A percentile compares a stretch with the other conserved stretches of the same genome.
These are phyloP conservation scores for Cucurbita pepo DNA, from an alignment of 306 rosid species.

Conservation along the genomic window DNA sequence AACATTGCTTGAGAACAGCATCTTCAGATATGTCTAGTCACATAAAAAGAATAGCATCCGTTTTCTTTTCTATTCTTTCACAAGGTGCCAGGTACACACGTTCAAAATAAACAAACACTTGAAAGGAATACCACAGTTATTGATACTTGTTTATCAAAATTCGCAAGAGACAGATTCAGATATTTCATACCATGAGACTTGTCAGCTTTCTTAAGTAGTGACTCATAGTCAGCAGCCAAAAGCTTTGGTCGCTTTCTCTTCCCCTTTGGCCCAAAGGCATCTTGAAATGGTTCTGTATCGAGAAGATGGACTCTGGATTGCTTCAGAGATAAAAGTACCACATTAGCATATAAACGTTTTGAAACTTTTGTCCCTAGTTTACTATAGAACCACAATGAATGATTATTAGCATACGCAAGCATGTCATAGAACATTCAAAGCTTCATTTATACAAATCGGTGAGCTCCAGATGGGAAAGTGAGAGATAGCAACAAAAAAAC, in stretches of 20 bases:
- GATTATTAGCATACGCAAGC: neutral
- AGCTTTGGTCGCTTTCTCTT: conserved; percentile 77
- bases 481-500: neutral
- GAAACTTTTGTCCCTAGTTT: neutral
- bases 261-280: conserved; percentile 79
- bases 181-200: conserved; percentile 56
- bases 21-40: neutral
- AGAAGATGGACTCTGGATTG: conserved; percentile 91
- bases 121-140: neutral
- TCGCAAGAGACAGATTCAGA: neutral
- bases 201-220: conserved; percentile 68
- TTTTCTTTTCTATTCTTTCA: neutral
- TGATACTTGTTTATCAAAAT: neutral
- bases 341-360: neutral
- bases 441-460: neutral
- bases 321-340: conserved; percentile 26
- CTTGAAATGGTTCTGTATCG: conserved; percentile 65
- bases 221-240: conserved; percentile 64
- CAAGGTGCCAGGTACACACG: neutral
- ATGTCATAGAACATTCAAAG: neutral
- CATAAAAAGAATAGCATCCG: neutral
- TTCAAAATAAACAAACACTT: neutral
- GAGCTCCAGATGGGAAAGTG: neutral
- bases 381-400: neutral
- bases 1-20: neutral